Base-by-base conservation (phyloP, 2,329 filamentous ascomycete genomes). In the Alternaria atra region DNA sequence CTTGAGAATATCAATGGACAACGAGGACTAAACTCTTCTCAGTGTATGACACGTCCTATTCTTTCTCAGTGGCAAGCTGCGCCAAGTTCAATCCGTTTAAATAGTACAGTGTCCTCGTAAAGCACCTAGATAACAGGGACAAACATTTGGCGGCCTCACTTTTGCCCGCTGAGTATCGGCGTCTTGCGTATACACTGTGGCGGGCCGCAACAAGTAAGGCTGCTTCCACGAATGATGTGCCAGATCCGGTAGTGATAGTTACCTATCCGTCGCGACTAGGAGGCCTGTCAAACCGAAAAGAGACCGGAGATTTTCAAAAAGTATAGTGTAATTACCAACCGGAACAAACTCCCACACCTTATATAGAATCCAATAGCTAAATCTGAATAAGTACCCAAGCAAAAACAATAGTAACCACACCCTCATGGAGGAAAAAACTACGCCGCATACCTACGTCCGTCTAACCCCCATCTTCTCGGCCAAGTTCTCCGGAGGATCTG, bases 141-240 rank as follows among this genome's bases (percentile, higher is more conserved):
- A 35, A 12, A 52, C 50, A 55, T 17, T 27, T 20, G 20, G 30
- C 15, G 30, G 42, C 50, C 55, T 40, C 34, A 37, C 51, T 39
- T 54, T 48, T 17, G 20, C 40, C 34, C 50, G 55, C 55, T 58
- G 55, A 54, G 42, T 54, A 27, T 58, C 55, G 55, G 55, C 55
- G 55, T 58, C 30, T 40, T 58, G 55, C 55, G 50, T 42, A 42
- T 50, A 50, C 32, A 50, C 30, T 50, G 32, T 50, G 46, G 46
- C 46, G 46, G 46, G 27, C 43, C 43, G 43, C 27, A 47, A 47
- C 43, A 47, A 47, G 43, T 47, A 47, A 47, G 43, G 43, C 43
- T 47, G 43, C 32, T 17, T 29, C 43, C 43, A 47, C 43, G 43
- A 50, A 50, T 50, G 15, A 20, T 50, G 23, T 23, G 23, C 46